Evolutionary conservation across 495 filamentous ascomycete genomes (phyloP), one percentile per base, ranked within the genome.

Genomic region (Penicillium paxilli): DNA sequence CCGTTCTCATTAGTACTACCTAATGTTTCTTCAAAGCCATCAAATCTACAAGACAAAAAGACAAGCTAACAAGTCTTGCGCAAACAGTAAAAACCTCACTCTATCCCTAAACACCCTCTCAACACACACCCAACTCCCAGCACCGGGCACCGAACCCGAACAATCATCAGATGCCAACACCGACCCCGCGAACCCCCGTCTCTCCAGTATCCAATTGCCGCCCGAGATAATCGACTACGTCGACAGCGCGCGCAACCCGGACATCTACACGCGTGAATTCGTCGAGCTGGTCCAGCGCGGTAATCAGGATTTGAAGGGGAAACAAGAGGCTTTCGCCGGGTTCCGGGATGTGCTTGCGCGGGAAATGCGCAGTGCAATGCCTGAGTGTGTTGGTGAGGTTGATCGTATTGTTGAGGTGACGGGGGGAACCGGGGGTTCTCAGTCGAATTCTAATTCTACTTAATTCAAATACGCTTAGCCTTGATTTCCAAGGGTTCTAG

Each of bases 241-340:
- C 46, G 92, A 97, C 69, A 81, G 88, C 47, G 86, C 91, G 11
- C 88, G 94, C 40, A 99, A 99, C 74, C 94, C 94, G 12, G 93
- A 98, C 68, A 96, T 99, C 72, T 99, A 97, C 78, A 98, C 93
- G 48, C 83, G 94, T 32, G 92, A 98, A 75, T 96, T 97, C 64
- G 91, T 98, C 42, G 95, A 98, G 83, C 77, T 90, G 17, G 89
- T 91, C 20, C 83, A 93, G 68, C 80, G 85, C 57, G 78, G 82
- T 26, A 98, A 98, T 67, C 92, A 96, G 74, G 79, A 87, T 52
- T 72, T 93, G 62, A 87, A 88, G 62, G 94, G 94, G 19, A 92
- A 91, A 78, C 81, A 80, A 66, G 80, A 85, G 72, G 95, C 91
- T 16, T 96, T 96, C 73, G 75, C 77, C 4, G 65, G 68, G 16